Evolutionary conservation across 495 filamentous ascomycete genomes (phyloP), one percentile per base, ranked within the genome.

Genomic region (Aspergillus egyptiacus): DNA sequence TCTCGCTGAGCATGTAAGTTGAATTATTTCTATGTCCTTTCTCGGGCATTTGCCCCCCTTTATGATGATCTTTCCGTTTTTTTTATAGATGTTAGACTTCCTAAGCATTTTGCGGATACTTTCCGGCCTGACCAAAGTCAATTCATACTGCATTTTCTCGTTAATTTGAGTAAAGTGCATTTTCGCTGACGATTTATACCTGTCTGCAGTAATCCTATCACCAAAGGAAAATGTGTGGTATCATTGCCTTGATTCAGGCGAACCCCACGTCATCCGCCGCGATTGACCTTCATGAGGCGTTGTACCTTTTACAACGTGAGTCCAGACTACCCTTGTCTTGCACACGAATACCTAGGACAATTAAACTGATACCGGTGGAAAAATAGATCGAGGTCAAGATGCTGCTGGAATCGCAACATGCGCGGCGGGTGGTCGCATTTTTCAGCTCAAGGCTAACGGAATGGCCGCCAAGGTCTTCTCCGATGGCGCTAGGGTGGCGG

Each of bases 381-480:
- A 5, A 14, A 30, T 50, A 72, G 69, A 77, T 59, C 66, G 90
- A 58, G 88, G 90, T 45, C 89, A 96, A 63, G 91, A 96, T 84
- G 91, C 91, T 19, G 90, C 86, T 40, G 91, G 91, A 41, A 91
- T 95, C 35, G 69, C 73, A 24, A 90, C 84, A 18, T 95, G 87
- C 59, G 83, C 79, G 5, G 64, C 76, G 0, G 86, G 87, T 11
- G 89, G 91, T 51, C 78, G 86, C 10, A 85, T 96, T 48, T 90
- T 83, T 67, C 90, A 95, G 57, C 82, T 87, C 66, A 96, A 96
- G 71, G 87, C 89, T 44, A 91, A 91, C 64, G 91, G 90, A 27
- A 87, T 96, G 79, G 93, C 87, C 19, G 79, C 85, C 50, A 89
- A 87, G 69, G 87, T 94, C 50, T 95, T 95, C 70, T 76, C 74